Base-by-base conservation (phyloP, 441 rosid genomes). In the Theobroma grandiflorum region DNA sequence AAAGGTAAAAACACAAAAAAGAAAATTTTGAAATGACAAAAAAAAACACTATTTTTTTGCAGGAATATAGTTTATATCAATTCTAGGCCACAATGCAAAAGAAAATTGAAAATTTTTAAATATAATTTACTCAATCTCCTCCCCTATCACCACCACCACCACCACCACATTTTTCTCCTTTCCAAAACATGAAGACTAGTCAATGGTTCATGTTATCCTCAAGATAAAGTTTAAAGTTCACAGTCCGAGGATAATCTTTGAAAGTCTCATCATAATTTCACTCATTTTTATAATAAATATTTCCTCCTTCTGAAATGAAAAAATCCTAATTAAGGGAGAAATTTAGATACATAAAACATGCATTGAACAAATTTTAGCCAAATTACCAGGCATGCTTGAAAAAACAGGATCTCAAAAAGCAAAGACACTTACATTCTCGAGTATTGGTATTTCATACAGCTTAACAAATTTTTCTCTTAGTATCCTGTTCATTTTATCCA, bases 401-500 rank as follows among this genome's bases (percentile, higher is more conserved):
- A 52, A 37, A 37, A 11, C 47, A 53, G 63, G 35, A 55, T 26
- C 4, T 50, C 31, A 72, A 40, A 50, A 45, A 33, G 31, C 38
- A 22, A 20, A 22, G 64, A 79, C 59, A 82, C 97, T 91, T 90
- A 94, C 99, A 88, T 93, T 90, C 87, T 97, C 99, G 76, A 97
- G 83, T 74, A 97, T 91, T 26, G 99, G 98, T 70, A 84, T 85
- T 35, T 95, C 97, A 66, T 97, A 94, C 75, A 97, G 97, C 80
- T 95, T 96, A 71, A 97, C 95, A 68, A 97, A 97, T 82, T 97
- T 94, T 85, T 95, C 96, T 80, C 99, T 86, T 55, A 97, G 88
- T 85, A 94, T 94, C 83, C 43, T 86, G 88, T 95, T 97, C 92
- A 97, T 83, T 84, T 81, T 83, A 81, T 97, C 99, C 83, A 94